Conservation (phyloP, 345 rosid species). For the Conringia planisiliqua region DNA sequence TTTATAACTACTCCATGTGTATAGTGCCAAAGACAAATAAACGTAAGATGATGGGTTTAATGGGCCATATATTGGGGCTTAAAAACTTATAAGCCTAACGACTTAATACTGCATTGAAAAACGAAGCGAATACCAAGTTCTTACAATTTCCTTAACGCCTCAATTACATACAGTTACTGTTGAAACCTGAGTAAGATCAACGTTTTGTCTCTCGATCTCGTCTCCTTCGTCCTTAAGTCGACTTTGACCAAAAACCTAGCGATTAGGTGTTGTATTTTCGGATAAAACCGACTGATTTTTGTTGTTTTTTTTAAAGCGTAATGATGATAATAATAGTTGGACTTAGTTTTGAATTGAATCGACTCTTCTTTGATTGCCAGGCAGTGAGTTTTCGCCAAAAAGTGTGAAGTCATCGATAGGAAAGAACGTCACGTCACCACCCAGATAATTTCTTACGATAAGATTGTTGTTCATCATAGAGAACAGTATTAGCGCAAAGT, state of each 20-base stretch:
- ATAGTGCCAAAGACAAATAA: neutral
- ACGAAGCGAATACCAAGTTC: neutral
- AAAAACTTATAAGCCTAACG: neutral
- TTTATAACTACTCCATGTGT: neutral
- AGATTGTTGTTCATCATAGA: neutral
- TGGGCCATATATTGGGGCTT: neutral
- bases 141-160: neutral
- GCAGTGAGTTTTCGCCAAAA: neutral
- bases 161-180: neutral
- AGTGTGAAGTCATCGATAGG: neutral
- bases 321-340: too few species aligned
- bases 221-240: neutral
- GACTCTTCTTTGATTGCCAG: neutral
- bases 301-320: too few species aligned
- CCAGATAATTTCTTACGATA: neutral
- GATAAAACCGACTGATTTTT: too few species aligned
- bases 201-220: too few species aligned
- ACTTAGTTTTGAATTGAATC: neutral
- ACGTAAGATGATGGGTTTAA: neutral
- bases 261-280: too few species aligned
- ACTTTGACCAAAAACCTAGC: neutral
- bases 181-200: neutral
- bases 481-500: neutral
- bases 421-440: too few species aligned
- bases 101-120: neutral